These are phyloP conservation scores for Jatropha podagrica DNA, from an alignment of 441 rosid genomes.

Conservation along the genomic window DNA sequence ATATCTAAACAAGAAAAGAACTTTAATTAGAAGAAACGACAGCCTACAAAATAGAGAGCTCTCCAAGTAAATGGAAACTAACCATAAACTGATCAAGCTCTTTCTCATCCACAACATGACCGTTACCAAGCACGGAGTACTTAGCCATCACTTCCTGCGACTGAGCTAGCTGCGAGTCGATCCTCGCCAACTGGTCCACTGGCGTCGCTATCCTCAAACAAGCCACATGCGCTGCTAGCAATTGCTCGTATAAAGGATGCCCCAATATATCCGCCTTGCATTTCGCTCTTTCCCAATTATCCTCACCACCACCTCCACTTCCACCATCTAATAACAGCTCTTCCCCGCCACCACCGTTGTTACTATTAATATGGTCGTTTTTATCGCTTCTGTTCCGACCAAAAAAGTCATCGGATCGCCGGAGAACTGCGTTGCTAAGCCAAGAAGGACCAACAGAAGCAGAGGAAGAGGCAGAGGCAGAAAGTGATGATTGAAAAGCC, in stretches of 20 bases:
- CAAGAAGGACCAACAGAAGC: conserved; percentile 32
- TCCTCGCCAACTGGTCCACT: conserved; percentile 94
- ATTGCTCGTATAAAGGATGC: conserved; percentile 91
- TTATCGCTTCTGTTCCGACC: conserved; percentile 14
- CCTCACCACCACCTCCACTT: conserved; percentile 29
- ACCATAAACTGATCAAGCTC: conserved; percentile 99
- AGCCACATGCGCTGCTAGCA: conserved; percentile 87
- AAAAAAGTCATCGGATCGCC: conserved; percentile 24
- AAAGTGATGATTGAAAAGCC: conserved; percentile 24
- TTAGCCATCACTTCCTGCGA: conserved; percentile 83
- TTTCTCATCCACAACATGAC: conserved; percentile 63
- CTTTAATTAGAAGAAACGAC: neutral
- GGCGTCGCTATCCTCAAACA: conserved; percentile 96
- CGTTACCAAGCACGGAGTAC: conserved; percentile 65
- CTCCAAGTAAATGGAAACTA: conserved; percentile 7
- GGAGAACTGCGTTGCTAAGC: conserved; percentile 44
- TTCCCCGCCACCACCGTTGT: conserved; percentile 40
- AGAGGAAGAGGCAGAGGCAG: conserved; percentile 20
- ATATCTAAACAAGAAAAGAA: neutral
- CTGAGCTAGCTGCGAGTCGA: conserved; percentile 92
- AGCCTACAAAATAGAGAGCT: neutral
- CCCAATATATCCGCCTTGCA: conserved; percentile 81
- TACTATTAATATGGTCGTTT: conserved; percentile 33
- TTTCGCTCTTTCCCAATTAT: conserved; percentile 84
- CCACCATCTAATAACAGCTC: conserved; percentile 21